These are phyloP conservation scores for Amphichorda felina DNA, from an alignment of 2,329 filamentous ascomycete species.

Conservation along the genomic window DNA sequence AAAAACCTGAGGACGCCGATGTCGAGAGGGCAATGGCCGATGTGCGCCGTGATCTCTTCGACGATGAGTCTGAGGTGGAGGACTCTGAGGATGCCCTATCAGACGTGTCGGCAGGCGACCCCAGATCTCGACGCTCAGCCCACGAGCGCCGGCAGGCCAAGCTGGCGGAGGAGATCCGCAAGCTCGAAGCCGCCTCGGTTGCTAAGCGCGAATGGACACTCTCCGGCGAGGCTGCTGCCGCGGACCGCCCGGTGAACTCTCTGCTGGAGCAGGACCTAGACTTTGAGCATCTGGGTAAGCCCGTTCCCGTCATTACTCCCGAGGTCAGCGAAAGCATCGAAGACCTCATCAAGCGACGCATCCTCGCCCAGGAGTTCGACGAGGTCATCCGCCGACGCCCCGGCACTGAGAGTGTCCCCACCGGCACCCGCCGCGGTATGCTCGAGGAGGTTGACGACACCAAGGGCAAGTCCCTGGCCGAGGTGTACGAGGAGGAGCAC, in stretches of 20 bases:
- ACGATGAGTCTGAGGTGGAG: conserved; percentile 56
- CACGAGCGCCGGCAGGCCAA: conserved; percentile 83
- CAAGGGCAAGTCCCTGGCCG: conserved; percentile 81
- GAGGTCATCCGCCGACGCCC: conserved; percentile 77
- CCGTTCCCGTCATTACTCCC: conserved; percentile 84
- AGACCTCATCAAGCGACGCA: conserved; percentile 85
- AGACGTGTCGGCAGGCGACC: conserved; percentile 56
- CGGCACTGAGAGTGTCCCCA: conserved; percentile 53
- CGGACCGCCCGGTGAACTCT: conserved; percentile 78
- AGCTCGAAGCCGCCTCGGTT: conserved; percentile 78
- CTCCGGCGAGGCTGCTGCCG: conserved; percentile 73
- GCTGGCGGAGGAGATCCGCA: conserved; percentile 79
- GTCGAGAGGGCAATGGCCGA: conserved; percentile 75
- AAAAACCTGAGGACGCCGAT: conserved; percentile 47
- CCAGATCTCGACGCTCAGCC: conserved; percentile 63
- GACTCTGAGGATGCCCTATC: conserved; percentile 54
- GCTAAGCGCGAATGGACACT: conserved; percentile 87
- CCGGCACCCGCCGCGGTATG: conserved; percentile 54
- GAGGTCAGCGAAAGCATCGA: conserved; percentile 88
- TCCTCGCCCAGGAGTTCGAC: conserved; percentile 83
- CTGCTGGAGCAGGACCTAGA: conserved; percentile 90
- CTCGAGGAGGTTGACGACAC: conserved; percentile 62
- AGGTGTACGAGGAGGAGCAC: conserved; percentile 91
- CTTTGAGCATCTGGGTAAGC: conserved; percentile 91
- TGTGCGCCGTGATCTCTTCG: conserved; percentile 83